Base-by-base conservation (phyloP, 2,329 filamentous ascomycete species). In the Aspergillus tanneri region DNA sequence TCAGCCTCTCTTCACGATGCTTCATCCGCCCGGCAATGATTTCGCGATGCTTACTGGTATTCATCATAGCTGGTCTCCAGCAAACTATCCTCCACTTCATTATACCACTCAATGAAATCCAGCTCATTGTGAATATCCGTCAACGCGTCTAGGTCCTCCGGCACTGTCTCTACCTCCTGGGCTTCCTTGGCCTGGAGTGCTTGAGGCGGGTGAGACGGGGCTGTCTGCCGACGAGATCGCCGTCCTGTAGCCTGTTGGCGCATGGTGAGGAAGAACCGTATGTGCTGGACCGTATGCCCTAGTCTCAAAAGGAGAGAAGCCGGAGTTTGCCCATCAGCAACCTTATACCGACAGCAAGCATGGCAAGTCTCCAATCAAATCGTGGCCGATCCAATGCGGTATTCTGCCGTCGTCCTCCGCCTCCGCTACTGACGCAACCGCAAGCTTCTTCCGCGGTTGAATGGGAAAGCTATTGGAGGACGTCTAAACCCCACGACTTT, bases 31-130 rank as follows among this genome's bases (percentile, higher is more conserved):
- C n/a, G n/a, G n/a, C n/a, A n/a, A n/a, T n/a, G n/a, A n/a, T n/a
- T n/a, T n/a, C 16, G 39, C 28, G 38, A 28, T 24, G 42, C 84
- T 58, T 80, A 91, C 84, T 86, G 76, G 68, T 96, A 96, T 65
- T 92, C 84, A 57, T 88, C 84, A 66, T 95, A 89, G 66, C 88
- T 93, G 44, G 89, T 84, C 60, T 91, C 82, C 23, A 95, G 74
- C 62, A 97, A 72, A 56, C 84, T 81, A 38, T 83, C 79, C 58
- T 87, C 83, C 43, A 86, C 66, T 18, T 70, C 71, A 54, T 76
- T 72, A 62, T 85, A 84, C 74, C 82, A 82, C 52, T 75, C 69
- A 21, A 76, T 77, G 44, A 84, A 81, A 7, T 83, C 80, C 22
- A 85, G 64, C 56, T 83, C 69, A 72, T 84, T 73, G 77, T 78